Evolutionary conservation across 345 rosid genomes (phyloP).

Genomic region (Adansonia digitata): DNA sequence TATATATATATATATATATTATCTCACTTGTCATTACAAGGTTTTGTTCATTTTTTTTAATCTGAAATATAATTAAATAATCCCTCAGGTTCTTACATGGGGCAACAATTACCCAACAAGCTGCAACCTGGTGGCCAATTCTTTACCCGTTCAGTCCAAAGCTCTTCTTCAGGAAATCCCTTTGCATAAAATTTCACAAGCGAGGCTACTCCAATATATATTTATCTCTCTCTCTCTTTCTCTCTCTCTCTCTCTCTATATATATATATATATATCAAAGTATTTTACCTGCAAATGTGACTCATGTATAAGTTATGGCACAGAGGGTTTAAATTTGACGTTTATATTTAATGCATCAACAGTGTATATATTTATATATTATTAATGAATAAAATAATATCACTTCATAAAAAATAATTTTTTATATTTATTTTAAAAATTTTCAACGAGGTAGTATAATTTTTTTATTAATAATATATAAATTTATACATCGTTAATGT

Average conservation of each 20-base stretch:
- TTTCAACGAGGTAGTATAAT: no score
- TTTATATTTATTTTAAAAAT: no score
- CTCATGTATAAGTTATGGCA: background rate
- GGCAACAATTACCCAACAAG: background rate
- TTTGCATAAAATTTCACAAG: background rate
- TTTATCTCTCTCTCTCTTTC: no score
- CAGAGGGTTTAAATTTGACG: background rate
- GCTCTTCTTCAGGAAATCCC: background rate
- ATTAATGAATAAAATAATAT: no score
- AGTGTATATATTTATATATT: no score
- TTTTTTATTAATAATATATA: no score
- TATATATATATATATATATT: no score
- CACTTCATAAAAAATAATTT: no score
- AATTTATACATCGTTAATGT: no score
- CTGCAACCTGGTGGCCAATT: background rate
- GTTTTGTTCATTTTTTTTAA: background rate
- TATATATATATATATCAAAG: background rate
- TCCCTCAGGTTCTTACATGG: background rate
- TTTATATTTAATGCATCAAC: no score
- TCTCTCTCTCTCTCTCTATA: no score
- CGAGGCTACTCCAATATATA: background rate
- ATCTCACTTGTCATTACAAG: background rate
- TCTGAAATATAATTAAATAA: background rate
- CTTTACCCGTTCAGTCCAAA: background rate
- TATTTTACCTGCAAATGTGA: background rate